phyloP scores from a whole-genome alignment of 129 eudicot genomes.

The Centrapalus pauciflorus region DNA sequence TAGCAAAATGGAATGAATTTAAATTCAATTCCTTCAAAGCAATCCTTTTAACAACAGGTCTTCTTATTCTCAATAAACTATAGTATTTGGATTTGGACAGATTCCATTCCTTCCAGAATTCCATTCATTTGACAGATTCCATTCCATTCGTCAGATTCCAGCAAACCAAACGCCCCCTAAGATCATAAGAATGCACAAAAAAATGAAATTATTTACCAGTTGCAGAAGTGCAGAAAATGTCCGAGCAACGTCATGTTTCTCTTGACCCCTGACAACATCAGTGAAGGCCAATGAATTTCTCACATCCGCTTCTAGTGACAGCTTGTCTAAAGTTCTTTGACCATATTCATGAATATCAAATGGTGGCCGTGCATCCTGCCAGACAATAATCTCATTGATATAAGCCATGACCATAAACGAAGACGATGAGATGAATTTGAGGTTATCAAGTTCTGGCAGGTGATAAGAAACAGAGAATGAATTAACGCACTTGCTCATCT shows the following conservation, averaged over 20 bases:
- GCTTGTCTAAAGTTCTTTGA: constrained; percentile 59
- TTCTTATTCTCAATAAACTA: no score
- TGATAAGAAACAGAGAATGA: neutral
- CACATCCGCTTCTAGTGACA: constrained; percentile 33
- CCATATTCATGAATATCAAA: constrained; percentile 92
- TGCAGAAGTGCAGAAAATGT: constrained; percentile 92
- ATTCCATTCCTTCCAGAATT: no score
- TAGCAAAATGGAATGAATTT: no score
- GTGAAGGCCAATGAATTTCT: constrained; percentile 45
- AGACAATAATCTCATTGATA: neutral
- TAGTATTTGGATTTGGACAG: no score
- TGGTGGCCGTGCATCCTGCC: constrained; percentile 84
- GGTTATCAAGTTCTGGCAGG: neutral
- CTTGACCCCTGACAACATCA: constrained; percentile 75
- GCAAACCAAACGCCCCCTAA: no score
- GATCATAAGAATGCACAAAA: neutral
- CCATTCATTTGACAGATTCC: no score
- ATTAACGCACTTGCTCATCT: constrained; percentile 73
- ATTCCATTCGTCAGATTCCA: no score
- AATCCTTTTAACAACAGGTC: no score
- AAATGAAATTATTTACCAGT: constrained; percentile 46
- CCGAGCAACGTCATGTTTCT: constrained; percentile 86
- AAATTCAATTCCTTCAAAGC: no score
- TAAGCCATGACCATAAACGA: neutral
- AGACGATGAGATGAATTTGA: neutral